Evolutionary conservation across 1,284 basidiomycete genomes (phyloP), one percentile per base, ranked within the genome.

Genomic region (Puccinia sorghi): DNA sequence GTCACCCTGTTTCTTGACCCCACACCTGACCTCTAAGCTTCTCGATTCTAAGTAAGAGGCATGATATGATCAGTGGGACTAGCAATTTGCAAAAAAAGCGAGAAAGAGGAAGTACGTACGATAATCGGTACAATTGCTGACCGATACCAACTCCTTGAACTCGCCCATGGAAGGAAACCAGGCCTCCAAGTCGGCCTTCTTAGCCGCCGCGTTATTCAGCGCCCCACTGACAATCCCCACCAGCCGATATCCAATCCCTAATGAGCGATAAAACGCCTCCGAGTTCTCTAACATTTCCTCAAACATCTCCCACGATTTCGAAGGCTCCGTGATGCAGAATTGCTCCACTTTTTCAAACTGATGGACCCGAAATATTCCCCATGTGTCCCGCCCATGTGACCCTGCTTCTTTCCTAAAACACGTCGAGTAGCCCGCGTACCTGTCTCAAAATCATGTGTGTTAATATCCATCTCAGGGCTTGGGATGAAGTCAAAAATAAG

Each of bases 381-480:
- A 98, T 86, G 97, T 98, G 84, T 99, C 97, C 79, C 94, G 91
- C 17, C 97, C 97, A 61, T 94, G 93, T 5, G 93, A 92, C 66
- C 96, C 97, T 4, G 96, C 96, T 86, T 99, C 96, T 86, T 98
- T 99, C 66, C 97, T 90, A 91, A 99, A 99, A 85, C 96, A 99
- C n/a, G 96, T 99, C 83, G 88, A 89, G 85, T 89, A 89, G 46
- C 88, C 88, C 37, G 88, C 88, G 83, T 88, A 88, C 46, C 75
- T 78, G 13, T 2, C 41, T 22, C 20, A 46, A 66, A 63, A 48
- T n/a, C n/a, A n/a, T n/a, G n/a, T n/a, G n/a, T n/a, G n/a, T n/a
- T n/a, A n/a, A n/a, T n/a, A n/a, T n/a, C n/a, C n/a, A n/a, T n/a
- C n/a, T n/a, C n/a, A n/a, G n/a, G n/a, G n/a, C n/a, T n/a, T n/a